Percentiles rank a stretch among this genome's conserved stretches.
phyloP scores from a whole-genome alignment of 2,329 filamentous ascomycete genomes.

The Botrytis fabae region DNA sequence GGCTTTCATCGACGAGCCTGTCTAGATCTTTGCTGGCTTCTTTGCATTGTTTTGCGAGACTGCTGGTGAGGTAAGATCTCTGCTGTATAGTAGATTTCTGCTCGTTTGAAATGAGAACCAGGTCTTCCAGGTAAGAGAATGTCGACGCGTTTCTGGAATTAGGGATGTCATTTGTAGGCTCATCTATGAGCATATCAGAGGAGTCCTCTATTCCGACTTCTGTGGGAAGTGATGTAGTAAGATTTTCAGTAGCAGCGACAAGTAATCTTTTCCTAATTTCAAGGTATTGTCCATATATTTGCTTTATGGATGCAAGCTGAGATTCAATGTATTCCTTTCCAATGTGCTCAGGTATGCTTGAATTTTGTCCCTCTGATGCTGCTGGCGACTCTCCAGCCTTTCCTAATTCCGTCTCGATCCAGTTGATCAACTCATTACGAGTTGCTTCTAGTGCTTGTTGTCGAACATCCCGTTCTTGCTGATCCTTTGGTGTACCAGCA shows the following conservation, averaged over 20 bases:
- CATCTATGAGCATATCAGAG: not conserved
- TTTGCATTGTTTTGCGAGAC: constrained; percentile 53
- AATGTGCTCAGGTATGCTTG: constrained; percentile 25
- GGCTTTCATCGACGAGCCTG: constrained; percentile 61
- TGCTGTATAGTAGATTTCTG: constrained; percentile 60
- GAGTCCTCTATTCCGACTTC: not conserved
- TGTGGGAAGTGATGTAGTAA: constrained; percentile 21
- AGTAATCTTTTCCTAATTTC: constrained; percentile 52
- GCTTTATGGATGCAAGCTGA: constrained; percentile 45
- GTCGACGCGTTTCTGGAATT: constrained; percentile 40
- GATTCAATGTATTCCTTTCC: constrained; percentile 32
- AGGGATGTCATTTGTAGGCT: constrained; percentile 15
- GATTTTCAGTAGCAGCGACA: constrained; percentile 30
- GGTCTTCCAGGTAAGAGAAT: constrained; percentile 55
- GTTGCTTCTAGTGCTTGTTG: constrained; percentile 56
- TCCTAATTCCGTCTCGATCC: constrained; percentile 63
- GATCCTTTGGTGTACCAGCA: not conserved
- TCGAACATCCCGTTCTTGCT: constrained; percentile 21
- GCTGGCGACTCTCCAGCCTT: constrained; percentile 47
- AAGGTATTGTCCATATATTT: constrained; percentile 56
- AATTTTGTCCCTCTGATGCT: constrained; percentile 36
- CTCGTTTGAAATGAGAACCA: constrained; percentile 54
- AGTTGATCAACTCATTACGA: constrained; percentile 60
- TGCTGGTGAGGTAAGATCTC: constrained; percentile 56
- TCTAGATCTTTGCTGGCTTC: constrained; percentile 53